Percentiles rank a stretch among this genome's conserved stretches.
Evolutionary conservation across 352 stramenopile genomes (phyloP).

Genomic region (Globisporangium sylvaticum): DNA sequence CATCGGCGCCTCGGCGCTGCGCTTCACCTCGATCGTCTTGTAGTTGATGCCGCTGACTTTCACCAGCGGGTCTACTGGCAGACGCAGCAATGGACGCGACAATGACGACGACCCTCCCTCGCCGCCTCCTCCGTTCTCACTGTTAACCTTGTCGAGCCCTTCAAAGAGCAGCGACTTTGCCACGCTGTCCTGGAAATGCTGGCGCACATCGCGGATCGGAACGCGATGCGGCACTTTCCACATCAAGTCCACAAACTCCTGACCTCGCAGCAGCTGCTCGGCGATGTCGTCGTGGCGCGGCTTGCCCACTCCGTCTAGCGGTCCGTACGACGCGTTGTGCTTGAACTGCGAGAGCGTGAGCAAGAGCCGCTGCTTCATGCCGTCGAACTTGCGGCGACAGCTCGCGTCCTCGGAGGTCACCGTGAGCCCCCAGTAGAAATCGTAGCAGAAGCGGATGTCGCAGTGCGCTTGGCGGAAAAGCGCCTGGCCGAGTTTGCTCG

Average conservation of each 20-base stretch:
- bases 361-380: slow-evolving; percentile 73
- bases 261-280: slow-evolving; percentile 76
- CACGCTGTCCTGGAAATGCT: slow-evolving; percentile 44
- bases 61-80: slow-evolving; percentile 71
- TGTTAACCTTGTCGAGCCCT: slow-evolving; percentile 14
- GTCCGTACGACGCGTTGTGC: slow-evolving; percentile 43
- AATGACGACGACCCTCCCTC: background rate
- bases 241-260: slow-evolving; percentile 81
- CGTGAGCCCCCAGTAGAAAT: slow-evolving; percentile 82
- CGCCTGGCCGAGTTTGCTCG: slow-evolving; percentile 63
- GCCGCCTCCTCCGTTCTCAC: background rate
- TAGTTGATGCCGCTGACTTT: slow-evolving; percentile 73
- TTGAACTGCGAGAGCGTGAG: slow-evolving; percentile 68
- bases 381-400: slow-evolving; percentile 77
- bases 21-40: slow-evolving; percentile 73
- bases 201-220: slow-evolving; percentile 49
- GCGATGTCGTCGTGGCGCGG: slow-evolving; percentile 54
- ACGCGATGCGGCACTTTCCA: slow-evolving; percentile 77
- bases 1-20: slow-evolving; percentile 77
- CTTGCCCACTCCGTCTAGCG: slow-evolving; percentile 24
- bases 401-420: slow-evolving; percentile 78
- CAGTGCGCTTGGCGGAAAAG: slow-evolving; percentile 71
- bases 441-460: slow-evolving; percentile 80
- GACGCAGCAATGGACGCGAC: slow-evolving; percentile 35
- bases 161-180: slow-evolving; percentile 47